These are phyloP conservation scores for Euphorbia lathyris DNA, from an alignment of 345 rosid genomes.

Conservation along the genomic window DNA sequence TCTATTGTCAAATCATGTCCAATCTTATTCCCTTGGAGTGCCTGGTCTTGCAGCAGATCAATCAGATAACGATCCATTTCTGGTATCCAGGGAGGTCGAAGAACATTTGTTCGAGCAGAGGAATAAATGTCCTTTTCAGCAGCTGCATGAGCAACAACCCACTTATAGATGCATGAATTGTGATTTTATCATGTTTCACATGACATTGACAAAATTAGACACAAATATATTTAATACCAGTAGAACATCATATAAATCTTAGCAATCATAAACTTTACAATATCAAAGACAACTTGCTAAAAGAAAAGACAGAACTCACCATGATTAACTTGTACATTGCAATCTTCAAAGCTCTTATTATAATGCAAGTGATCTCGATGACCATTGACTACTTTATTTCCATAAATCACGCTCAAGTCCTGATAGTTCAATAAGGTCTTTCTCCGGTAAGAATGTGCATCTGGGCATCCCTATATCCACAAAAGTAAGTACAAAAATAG, in stretches of 20 bases:
- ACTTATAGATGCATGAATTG: constrained; percentile 5
- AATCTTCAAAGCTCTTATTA: constrained; percentile 22
- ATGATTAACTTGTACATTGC: constrained; percentile 4
- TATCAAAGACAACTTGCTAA: not conserved
- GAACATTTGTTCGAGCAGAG: constrained; percentile 15
- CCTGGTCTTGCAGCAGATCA: constrained; percentile 42
- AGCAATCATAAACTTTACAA: not conserved
- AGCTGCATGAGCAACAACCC: constrained; percentile 25
- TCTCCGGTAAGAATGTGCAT: constrained; percentile 32
- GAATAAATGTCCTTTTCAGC: constrained; percentile 18
- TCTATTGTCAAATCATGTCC: constrained; percentile 25
- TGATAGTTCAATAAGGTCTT: constrained; percentile 38
- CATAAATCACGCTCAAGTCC: constrained; percentile 40
- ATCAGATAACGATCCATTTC: constrained; percentile 35
- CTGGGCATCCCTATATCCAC: constrained; percentile 38
- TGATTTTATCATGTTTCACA: not conserved
- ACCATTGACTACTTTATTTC: constrained; percentile 27
- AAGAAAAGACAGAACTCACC: constrained; percentile 23
- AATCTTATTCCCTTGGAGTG: constrained; percentile 43
- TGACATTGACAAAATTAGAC: not conserved
- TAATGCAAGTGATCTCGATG: constrained; percentile 14
- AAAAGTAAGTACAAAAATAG: constrained; percentile 4
- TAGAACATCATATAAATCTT: not conserved
- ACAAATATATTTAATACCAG: not conserved
- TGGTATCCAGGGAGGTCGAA: constrained; percentile 25